Evolutionary conservation across 2,329 filamentous ascomycete species (phyloP).

Genomic region (Chrysoporthe austroafricana): DNA sequence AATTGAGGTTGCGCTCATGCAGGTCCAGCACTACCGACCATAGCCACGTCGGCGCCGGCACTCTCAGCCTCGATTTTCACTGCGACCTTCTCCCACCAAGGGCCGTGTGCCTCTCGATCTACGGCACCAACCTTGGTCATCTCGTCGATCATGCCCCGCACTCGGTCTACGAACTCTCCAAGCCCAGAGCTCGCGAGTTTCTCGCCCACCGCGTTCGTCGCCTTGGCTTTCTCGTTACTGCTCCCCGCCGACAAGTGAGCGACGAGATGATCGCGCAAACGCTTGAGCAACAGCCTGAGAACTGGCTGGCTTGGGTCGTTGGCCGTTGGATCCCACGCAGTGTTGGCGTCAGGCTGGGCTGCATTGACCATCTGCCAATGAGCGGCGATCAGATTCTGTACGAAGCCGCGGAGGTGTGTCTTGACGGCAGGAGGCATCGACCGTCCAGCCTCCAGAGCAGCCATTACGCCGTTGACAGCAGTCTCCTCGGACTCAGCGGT

Average conservation of each 20-base stretch:
- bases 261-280: constrained; percentile 69
- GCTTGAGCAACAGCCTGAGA: constrained; percentile 68
- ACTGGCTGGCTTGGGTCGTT: constrained; percentile 57
- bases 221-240: constrained; percentile 71
- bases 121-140: constrained; percentile 67
- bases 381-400: constrained; percentile 59
- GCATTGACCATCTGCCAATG: constrained; percentile 43
- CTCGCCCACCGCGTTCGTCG: constrained; percentile 70
- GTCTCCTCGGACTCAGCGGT: constrained; percentile 55
- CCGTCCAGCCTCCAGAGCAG: constrained; percentile 63
- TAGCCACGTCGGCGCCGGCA: background rate
- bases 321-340: constrained; percentile 23
- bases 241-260: constrained; percentile 67
- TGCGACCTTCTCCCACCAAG: constrained; percentile 72
- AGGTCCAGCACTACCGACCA: background rate
- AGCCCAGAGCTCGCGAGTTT: constrained; percentile 70
- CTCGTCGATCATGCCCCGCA: constrained; percentile 71
- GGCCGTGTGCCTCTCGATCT: constrained; percentile 68
- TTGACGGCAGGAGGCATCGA: constrained; percentile 69
- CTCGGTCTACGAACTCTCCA: constrained; percentile 72
- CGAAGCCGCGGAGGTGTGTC: constrained; percentile 59
- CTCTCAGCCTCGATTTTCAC: constrained; percentile 50
- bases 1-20: background rate
- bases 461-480: constrained; percentile 63
- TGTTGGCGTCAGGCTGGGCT: constrained; percentile 22